Evolutionary conservation across 495 filamentous ascomycete species (phyloP).

Genomic region (Penicillium longicatenatum): DNA sequence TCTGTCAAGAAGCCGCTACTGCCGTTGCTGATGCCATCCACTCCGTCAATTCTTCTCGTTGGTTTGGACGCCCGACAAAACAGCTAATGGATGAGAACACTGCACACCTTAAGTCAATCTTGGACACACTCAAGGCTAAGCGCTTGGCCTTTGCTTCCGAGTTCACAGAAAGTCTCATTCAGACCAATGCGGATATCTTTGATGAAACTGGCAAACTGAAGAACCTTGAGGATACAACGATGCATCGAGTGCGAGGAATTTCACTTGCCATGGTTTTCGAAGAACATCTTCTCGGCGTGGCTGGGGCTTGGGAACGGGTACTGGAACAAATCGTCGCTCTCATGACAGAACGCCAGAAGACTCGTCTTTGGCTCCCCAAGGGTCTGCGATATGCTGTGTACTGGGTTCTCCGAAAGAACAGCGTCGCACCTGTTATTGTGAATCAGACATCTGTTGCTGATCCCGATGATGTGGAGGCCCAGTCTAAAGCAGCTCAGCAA

Average conservation of each 20-base stretch:
- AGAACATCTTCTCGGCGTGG: slow-evolving; percentile 30
- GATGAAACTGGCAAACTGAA: slow-evolving; percentile 27
- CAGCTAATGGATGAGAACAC: slow-evolving; percentile 18
- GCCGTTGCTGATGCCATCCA: slow-evolving; percentile 24
- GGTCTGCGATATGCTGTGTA: slow-evolving; percentile 29
- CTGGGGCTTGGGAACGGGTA: slow-evolving; percentile 22
- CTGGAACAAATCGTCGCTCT: slow-evolving; percentile 23
- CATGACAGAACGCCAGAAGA: slow-evolving; percentile 26
- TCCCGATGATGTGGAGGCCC: slow-evolving; percentile 26
- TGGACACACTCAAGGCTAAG: slow-evolving; percentile 20
- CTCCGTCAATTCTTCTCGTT: slow-evolving; percentile 27
- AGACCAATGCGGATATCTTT: slow-evolving; percentile 29
- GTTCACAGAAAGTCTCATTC: slow-evolving; percentile 29
- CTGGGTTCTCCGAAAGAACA: slow-evolving; percentile 20
- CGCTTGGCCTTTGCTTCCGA: slow-evolving; percentile 25
- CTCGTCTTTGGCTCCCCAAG: slow-evolving; percentile 27
- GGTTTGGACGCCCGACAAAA: slow-evolving; percentile 28
- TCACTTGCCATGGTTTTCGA: slow-evolving; percentile 33
- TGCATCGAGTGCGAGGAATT: slow-evolving; percentile 23
- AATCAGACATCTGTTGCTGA: slow-evolving; percentile 16
- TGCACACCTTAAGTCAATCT: slow-evolving; percentile 13
- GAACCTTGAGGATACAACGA: slow-evolving; percentile 10
- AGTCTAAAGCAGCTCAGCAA: slow-evolving; percentile 30
- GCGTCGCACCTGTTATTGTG: slow-evolving; percentile 21
- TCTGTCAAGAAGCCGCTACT: slow-evolving; percentile 24